Percentiles rank a stretch among this genome's conserved stretches.
Conservation (phyloP, 768 basidiomycete genomes). For the Trametes cinnabarina region DNA sequence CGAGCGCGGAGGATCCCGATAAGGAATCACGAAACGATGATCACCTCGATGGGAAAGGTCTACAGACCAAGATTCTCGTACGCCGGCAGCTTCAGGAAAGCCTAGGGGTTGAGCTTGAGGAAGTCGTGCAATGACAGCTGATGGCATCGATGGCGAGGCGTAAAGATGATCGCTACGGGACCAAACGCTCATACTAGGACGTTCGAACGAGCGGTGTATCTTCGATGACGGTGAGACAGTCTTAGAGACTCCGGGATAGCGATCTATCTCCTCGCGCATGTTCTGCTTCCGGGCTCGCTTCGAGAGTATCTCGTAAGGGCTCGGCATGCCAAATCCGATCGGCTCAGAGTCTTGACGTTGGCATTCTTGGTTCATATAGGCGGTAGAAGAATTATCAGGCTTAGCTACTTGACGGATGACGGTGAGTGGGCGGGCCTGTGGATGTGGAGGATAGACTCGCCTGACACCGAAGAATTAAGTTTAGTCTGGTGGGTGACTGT, state of each 20-base stretch:
- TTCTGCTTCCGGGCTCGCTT: conserved; percentile 1
- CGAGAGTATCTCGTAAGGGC: no score
- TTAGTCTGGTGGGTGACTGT: no score
- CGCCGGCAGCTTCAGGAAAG: neutral
- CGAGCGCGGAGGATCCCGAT: no score
- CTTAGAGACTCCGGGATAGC: neutral
- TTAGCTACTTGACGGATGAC: no score
- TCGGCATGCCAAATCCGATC: no score
- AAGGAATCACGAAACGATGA: no score
- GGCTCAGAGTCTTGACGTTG: no score
- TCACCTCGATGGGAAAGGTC: no score
- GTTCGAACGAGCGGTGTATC: neutral
- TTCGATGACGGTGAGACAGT: neutral
- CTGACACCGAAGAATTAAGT: neutral
- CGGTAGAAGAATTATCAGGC: no score
- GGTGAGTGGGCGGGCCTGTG: neutral
- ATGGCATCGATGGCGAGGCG: neutral
- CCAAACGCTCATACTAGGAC: neutral
- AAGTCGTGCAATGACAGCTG: neutral
- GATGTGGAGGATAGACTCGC: neutral
- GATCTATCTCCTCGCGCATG: neutral
- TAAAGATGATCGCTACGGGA: neutral
- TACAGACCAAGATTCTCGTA: neutral
- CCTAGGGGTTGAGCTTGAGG: neutral
- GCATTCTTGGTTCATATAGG: no score